phyloP scores from a whole-genome alignment of 768 basidiomycete species.

The Coprinopsis cinerea region DNA sequence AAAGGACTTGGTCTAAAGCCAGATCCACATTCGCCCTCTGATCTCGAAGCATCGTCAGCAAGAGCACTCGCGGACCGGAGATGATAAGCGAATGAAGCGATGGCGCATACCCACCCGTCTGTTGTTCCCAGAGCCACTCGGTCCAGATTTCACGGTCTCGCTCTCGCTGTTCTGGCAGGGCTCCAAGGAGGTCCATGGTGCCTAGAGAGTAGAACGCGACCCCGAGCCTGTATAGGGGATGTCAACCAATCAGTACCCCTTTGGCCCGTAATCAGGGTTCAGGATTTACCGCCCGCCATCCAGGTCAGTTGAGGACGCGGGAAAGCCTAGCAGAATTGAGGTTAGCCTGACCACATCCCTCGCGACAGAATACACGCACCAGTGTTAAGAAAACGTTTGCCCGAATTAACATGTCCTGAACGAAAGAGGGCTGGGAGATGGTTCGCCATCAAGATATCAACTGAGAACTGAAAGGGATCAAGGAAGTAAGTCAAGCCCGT shows the following conservation, averaged over 20 bases:
- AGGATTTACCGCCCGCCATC: slow-evolving; percentile 64
- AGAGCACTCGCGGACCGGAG: background rate
- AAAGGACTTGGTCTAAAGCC: slow-evolving; percentile 76
- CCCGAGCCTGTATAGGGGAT: slow-evolving; percentile 52
- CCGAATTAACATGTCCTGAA: slow-evolving; percentile 58
- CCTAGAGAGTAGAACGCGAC: slow-evolving; percentile 88
- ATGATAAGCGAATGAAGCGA: background rate
- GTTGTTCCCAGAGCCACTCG: slow-evolving; percentile 89
- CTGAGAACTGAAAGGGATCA: no score
- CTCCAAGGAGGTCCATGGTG: slow-evolving; percentile 69
- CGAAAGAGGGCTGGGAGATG: slow-evolving; percentile 33
- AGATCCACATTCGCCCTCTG: slow-evolving; percentile 54
- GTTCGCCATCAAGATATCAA: slow-evolving; percentile 10
- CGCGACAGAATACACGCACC: slow-evolving; percentile 7
- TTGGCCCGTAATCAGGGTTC: slow-evolving; percentile 8
- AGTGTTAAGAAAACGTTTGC: slow-evolving; percentile 60
- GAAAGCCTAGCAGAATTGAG: slow-evolving; percentile 41
- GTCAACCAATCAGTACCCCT: slow-evolving; percentile 9
- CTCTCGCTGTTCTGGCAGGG: slow-evolving; percentile 37
- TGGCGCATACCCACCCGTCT: slow-evolving; percentile 39
- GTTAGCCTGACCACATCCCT: slow-evolving; percentile 5
- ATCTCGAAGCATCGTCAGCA: background rate
- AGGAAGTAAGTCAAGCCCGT: background rate
- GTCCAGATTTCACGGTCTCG: slow-evolving; percentile 59
- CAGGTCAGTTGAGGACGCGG: slow-evolving; percentile 57